Evolutionary conservation across 2,329 filamentous ascomycete species (phyloP).

Genomic region (Drechslerella dactyloides): DNA sequence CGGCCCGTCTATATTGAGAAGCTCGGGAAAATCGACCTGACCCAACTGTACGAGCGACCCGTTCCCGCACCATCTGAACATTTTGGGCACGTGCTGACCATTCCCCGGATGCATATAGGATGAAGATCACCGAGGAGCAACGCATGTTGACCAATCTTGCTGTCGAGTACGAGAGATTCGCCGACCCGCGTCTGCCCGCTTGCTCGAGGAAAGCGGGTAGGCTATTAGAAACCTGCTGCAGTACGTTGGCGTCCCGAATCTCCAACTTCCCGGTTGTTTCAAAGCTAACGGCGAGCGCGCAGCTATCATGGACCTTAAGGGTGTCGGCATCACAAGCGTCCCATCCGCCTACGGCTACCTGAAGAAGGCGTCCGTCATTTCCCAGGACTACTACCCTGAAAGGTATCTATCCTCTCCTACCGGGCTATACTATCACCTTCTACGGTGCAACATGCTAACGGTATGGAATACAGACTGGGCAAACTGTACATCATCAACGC

Average conservation of each 20-base stretch:
- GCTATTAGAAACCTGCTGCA: slow-evolving; percentile 96
- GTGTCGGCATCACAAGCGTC: slow-evolving; percentile 81
- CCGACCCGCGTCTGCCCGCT: slow-evolving; percentile 89
- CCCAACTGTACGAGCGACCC: slow-evolving; percentile 69
- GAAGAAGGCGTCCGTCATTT: slow-evolving; percentile 81
- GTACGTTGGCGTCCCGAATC: slow-evolving; percentile 10
- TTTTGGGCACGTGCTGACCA: background rate
- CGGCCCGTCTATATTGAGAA: slow-evolving; percentile 97
- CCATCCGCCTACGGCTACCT: slow-evolving; percentile 88
- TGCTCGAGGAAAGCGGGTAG: slow-evolving; percentile 90
- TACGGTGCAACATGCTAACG: slow-evolving; percentile 7
- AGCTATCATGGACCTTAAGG: slow-evolving; percentile 94
- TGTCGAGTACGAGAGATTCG: slow-evolving; percentile 94
- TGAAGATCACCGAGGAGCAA: slow-evolving; percentile 85
- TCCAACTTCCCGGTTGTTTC: background rate
- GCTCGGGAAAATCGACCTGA: slow-evolving; percentile 89
- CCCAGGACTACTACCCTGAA: slow-evolving; percentile 99
- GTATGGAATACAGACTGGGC: slow-evolving; percentile 66
- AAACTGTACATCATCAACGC: slow-evolving; percentile 98
- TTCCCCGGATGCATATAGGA: slow-evolving; percentile 9
- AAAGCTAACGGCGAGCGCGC: slow-evolving; percentile 1
- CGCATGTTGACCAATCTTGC: slow-evolving; percentile 97
- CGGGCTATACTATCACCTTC: too few species aligned
- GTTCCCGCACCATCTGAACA: background rate
- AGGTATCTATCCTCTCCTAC: slow-evolving; percentile 59